Percentiles rank a stretch among this genome's conserved stretches.
Evolutionary conservation across 768 basidiomycete species (phyloP).

Genomic region (Pleurotus pulmonarius): DNA sequence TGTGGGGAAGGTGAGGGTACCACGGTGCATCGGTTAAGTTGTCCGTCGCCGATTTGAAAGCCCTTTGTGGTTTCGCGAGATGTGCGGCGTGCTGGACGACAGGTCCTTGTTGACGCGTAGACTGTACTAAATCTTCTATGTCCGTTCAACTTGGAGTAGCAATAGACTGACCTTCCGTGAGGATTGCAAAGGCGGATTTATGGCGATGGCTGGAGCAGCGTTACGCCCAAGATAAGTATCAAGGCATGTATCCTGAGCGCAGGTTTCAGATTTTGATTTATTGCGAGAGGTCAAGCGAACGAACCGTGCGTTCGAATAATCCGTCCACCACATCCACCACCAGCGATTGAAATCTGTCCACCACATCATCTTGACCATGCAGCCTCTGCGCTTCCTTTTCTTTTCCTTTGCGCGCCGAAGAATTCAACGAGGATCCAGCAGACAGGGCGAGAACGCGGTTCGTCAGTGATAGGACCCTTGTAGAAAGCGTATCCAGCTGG

Average conservation of each 20-base stretch:
- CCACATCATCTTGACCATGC: slow-evolving; percentile 71
- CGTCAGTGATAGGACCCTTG: slow-evolving; percentile 60
- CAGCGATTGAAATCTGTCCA: slow-evolving; percentile 75
- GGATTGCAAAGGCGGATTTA: slow-evolving; percentile 38
- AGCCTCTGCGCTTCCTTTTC: slow-evolving; percentile 46
- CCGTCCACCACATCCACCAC: slow-evolving; percentile 86
- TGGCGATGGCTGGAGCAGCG: slow-evolving; percentile 60
- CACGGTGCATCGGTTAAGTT: no score
- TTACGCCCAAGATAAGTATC: slow-evolving; percentile 73
- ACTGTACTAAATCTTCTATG: no score
- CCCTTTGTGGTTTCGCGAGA: no score
- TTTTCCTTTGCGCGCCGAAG: slow-evolving; percentile 36
- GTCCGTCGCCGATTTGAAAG: no score
- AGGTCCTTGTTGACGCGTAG: slow-evolving; percentile 13
- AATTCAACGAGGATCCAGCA: slow-evolving; percentile 35
- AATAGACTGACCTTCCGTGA: slow-evolving; percentile 6
- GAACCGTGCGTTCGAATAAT: slow-evolving; percentile 78
- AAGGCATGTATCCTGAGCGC: slow-evolving; percentile 70
- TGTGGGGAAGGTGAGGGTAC: no score
- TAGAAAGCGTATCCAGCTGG: slow-evolving; percentile 67
- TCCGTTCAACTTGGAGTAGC: neutral
- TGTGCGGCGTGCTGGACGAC: slow-evolving; percentile 74
- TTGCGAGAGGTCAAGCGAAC: slow-evolving; percentile 17
- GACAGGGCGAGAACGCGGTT: slow-evolving; percentile 53
- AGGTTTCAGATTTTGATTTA: neutral